Conservation (phyloP, 768 basidiomycete genomes). For the Porphyrellus cyaneotinctus region DNA sequence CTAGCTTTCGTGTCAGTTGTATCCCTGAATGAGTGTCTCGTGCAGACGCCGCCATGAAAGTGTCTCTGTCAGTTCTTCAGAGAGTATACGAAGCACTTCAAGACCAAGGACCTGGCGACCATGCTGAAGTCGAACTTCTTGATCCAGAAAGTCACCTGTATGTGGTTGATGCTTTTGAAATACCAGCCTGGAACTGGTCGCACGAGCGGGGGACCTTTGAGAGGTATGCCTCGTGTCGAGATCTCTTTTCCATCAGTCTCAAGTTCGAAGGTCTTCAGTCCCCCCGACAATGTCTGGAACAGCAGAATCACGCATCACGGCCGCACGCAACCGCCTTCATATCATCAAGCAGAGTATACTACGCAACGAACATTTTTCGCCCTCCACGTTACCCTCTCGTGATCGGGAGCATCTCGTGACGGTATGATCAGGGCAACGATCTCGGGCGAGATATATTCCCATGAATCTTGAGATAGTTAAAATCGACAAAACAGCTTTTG, state of each 20-base stretch:
- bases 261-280: conserved; percentile 37
- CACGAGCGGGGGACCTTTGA: conserved; percentile 83
- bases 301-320: conserved; percentile 74
- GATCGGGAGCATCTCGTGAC: conserved; percentile 88
- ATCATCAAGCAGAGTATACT: conserved; percentile 92
- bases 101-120: conserved; percentile 48
- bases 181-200: conserved; percentile 94
- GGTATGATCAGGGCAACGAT: conserved; percentile 40
- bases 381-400: conserved; percentile 86
- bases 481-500: conserved; percentile 92
- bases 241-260: conserved; percentile 2
- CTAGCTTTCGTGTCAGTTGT: background rate
- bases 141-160: conserved; percentile 81
- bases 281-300: conserved; percentile 74
- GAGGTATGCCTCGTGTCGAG: conserved; percentile 46
- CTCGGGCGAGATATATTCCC: conserved; percentile 14
- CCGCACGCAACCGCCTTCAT: conserved; percentile 80
- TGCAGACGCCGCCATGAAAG: conserved; percentile 79
- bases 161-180: conserved; percentile 88
- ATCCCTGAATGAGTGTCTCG: conserved; percentile 2
- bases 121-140: conserved; percentile 55
- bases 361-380: conserved; percentile 96
- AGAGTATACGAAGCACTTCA: conserved; percentile 75
- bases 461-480: conserved; percentile 51
- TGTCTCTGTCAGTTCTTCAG: conserved; percentile 59